Conservation (phyloP, 176 grass and related monocot genomes). For the Bolboschoenus planiculmis region DNA sequence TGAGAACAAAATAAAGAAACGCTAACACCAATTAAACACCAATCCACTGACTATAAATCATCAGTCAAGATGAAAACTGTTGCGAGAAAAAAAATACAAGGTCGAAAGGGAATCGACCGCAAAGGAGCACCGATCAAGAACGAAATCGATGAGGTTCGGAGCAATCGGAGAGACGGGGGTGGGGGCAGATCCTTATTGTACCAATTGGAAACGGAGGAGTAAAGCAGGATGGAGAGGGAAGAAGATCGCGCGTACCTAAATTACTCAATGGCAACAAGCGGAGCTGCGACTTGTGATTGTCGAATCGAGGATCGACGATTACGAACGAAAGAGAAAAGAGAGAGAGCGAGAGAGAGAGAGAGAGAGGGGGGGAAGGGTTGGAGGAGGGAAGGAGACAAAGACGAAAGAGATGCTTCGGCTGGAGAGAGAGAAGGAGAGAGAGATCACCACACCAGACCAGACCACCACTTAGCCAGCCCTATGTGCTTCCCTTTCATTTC, state of each 20-base stretch:
- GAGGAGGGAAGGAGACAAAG: background rate
- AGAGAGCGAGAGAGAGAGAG: background rate
- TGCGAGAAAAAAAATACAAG: background rate
- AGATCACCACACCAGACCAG: background rate
- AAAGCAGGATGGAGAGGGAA: background rate
- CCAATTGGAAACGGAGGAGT: background rate
- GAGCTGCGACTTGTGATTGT: background rate
- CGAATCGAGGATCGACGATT: background rate
- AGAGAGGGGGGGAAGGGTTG: background rate
- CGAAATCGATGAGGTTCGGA: background rate
- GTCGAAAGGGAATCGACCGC: background rate
- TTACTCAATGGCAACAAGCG: background rate
- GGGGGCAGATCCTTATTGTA: background rate
- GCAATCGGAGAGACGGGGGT: background rate
- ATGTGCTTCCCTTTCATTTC: background rate
- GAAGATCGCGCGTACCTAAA: slow-evolving; percentile 13
- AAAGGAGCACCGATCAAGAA: background rate
- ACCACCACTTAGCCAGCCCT: background rate
- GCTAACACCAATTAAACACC: background rate
- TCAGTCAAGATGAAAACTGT: background rate
- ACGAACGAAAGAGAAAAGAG: background rate
- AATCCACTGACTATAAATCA: background rate
- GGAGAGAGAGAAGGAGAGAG: background rate
- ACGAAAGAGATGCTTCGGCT: slow-evolving; percentile 9
- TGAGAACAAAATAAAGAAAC: background rate